phyloP scores from a whole-genome alignment of 192 early-diverging fungal genomes.

The Phlyctochytrium arcticum region DNA sequence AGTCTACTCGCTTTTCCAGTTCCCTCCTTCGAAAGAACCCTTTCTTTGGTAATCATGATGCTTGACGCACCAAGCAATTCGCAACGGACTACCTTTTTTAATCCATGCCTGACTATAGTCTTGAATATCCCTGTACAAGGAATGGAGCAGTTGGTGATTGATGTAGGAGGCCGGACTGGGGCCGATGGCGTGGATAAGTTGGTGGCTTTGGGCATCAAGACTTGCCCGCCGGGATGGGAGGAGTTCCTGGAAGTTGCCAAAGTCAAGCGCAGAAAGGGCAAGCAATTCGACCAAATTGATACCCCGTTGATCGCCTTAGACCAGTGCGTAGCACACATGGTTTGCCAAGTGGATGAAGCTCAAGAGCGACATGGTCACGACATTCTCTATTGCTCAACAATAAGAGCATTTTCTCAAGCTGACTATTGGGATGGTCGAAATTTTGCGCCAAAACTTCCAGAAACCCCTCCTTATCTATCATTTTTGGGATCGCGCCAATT shows the following conservation, averaged over 20 bases:
- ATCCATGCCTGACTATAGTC: too few relatives aligned
- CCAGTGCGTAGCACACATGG: slow-evolving; percentile 26
- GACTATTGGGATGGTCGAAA: slow-evolving; percentile 34
- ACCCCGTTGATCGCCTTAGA: slow-evolving; percentile 23
- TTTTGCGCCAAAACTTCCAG: slow-evolving; percentile 13
- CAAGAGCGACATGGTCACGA: slow-evolving; percentile 31
- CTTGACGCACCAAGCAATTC: too few relatives aligned
- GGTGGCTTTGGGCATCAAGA: slow-evolving; percentile 4
- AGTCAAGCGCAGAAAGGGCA: not conserved
- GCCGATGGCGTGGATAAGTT: slow-evolving; percentile 15
- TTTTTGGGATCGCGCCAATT: slow-evolving; percentile 35
- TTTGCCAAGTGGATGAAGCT: slow-evolving; percentile 31
- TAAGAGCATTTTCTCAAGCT: slow-evolving; percentile 2
- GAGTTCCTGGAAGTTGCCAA: not conserved
- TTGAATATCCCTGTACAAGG: slow-evolving; percentile 28
- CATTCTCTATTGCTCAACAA: slow-evolving; percentile 22
- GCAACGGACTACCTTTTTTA: too few relatives aligned
- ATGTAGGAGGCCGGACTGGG: slow-evolving; percentile 30
- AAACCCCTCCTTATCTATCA: slow-evolving; percentile 10
- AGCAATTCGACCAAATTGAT: not conserved
- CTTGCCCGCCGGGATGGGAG: slow-evolving; percentile 29
- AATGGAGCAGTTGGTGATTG: slow-evolving; percentile 16
- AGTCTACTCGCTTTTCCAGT: slow-evolving; percentile 23
- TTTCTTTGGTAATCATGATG: slow-evolving; percentile 20
- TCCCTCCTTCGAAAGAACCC: slow-evolving; percentile 2